Evolutionary conservation across 108 stramenopile species (phyloP), one percentile per base, ranked within the genome.

Genomic region (Pseudonitzschia delicatissima): DNA sequence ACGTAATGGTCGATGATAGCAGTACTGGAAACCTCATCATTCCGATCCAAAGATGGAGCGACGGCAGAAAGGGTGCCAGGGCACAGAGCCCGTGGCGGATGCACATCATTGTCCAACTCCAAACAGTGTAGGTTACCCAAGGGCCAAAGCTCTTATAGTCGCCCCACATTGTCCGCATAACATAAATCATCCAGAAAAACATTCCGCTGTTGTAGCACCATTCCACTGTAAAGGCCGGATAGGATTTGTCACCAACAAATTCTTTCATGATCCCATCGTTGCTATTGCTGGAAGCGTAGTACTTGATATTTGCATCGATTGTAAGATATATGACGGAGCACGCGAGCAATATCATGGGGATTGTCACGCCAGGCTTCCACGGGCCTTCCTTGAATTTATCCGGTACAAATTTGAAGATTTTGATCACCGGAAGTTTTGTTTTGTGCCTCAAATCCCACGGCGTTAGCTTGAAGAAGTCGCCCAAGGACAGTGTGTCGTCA

Each of bases 371-470:
- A 12, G 7, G 8, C 17, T 26, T 58, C 88, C 88, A 95, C 35
- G 82, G 78, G 1, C 94, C 94, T 9, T 86, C 72, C 8, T 89
- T 69, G 40, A 87, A 79, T 36, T 74, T 45, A 1, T 64, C 37
- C 28, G 94, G 94, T 23, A 92, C 71, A 82, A 83, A 91, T 48
- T 88, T 76, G 65, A 92, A 90, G 73, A 76, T 85, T 20, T 87
- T 87, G n/a, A 64, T 45, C 40, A 83, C 78, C 4, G 82, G 80
- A 3, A n/a, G 32, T 15, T 42, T 15, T 15, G 40, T 86, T 42
- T 80, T 57, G 21, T 71, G 53, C 21, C 72, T 74, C 59, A 87
- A 71, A 20, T 81, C 67, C 85, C 85, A 87, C 39, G 85, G 85
- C 11, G 39, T 50, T 40, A 72, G 64, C 59, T 80, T 77, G 21